Conservation (phyloP, 768 basidiomycete species). For the Cantharellus cinnabarinus region DNA sequence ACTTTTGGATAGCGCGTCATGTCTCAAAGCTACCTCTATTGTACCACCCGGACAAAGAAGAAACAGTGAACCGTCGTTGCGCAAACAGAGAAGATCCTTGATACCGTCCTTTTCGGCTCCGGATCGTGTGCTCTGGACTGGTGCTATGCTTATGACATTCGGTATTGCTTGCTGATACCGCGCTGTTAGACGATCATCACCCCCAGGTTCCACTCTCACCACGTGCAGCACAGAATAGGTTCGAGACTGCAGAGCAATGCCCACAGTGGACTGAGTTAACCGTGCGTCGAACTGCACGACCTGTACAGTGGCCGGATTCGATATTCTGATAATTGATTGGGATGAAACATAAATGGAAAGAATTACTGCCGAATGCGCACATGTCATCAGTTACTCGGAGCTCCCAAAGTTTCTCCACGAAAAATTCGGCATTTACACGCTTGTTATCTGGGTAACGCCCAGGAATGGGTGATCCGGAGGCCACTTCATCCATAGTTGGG, state of each 20-base stretch:
- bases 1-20: too few relatives aligned
- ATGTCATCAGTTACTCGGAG: not conserved
- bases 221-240: not conserved
- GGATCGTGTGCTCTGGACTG: slow-evolving; percentile 15
- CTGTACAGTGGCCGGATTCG: not conserved
- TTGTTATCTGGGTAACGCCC: not conserved
- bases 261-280: not conserved
- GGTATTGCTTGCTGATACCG: not conserved
- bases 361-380: not conserved
- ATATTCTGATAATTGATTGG: not conserved
- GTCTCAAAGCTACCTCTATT: slow-evolving; percentile 1
- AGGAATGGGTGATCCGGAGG: too few relatives aligned
- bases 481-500: too few relatives aligned
- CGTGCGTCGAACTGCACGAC: not conserved
- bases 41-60: slow-evolving; percentile 1
- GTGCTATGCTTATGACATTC: slow-evolving; percentile 10
- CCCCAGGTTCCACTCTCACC: not conserved
- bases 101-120: slow-evolving; percentile 9
- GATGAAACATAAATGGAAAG: not conserved
- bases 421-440: not conserved
- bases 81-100: not conserved
- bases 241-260: not conserved
- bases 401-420: not conserved
- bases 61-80: not conserved
- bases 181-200: not conserved